Evolutionary conservation across 331 rosid genomes (phyloP), one percentile per base, ranked within the genome.

Genomic region (Prunus yedoensis): DNA sequence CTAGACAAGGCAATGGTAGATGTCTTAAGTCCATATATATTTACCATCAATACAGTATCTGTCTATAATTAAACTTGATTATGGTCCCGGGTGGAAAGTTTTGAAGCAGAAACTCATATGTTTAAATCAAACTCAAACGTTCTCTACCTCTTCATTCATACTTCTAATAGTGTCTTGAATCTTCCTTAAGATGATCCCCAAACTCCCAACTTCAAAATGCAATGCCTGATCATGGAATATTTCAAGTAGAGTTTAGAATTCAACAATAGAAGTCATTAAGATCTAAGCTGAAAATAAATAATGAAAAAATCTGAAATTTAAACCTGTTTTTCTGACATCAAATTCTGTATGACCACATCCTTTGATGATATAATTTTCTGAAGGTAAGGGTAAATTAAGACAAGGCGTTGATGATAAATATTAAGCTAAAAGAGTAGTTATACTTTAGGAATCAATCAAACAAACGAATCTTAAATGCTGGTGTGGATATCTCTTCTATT

Each of bases 321-420:
- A 54, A 92, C 97, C 96, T 89, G 89, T 80, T 87, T 90, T 71
- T 83, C 91, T 23, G 86, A 85, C 74, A 82, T 76, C 79, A 90
- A 81, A 81, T 82, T 87, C 65, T 85, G 84, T 64, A 90, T 89
- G 80, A 79, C 81, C 15, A 38, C 75, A 76, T 90, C 89, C 85
- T 86, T 90, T 1, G 71, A 83, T n/a, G 83, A 83, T 59, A 87
- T 66, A 28, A 79, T 75, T 86, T 80, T 89, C 88, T 87, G 92
- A 71, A 86, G 84, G 90, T 92, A 77, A 76, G 82, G 56, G 54
- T 53, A 53, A 38, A 91, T 88, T 88, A 88, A 88, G 91, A 77
- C 66, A 83, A 81, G 45, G 70, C 68, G 16, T 66, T 3, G 54
- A 65, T 53, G 45, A 63, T 41, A 70, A 50, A 7, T 16, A 38